These are phyloP conservation scores for Eimeria praecox DNA, from an alignment of 169 alveolate species.

Conservation along the genomic window DNA sequence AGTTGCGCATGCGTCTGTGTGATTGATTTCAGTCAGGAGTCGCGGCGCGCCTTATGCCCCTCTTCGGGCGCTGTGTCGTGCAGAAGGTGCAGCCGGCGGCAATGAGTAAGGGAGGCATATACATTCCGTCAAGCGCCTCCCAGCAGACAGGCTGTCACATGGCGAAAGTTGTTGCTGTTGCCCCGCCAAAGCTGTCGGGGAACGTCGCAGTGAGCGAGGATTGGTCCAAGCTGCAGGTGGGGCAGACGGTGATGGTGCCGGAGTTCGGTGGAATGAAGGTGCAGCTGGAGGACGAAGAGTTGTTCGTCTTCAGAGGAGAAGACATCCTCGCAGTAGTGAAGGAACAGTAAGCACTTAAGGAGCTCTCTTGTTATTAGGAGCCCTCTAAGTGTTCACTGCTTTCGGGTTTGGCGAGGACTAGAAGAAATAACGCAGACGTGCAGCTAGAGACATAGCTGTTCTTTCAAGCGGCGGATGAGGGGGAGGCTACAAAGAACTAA, in stretches of 20 bases:
- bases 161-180: constrained; percentile 86
- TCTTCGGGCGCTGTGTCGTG: constrained; percentile 91
- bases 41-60: constrained; percentile 90
- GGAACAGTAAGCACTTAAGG: neutral
- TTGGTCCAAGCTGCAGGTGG: constrained; percentile 85
- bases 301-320: constrained; percentile 90
- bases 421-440: neutral
- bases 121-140: constrained; percentile 91
- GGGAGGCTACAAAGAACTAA: neutral
- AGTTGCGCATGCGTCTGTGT: constrained; percentile 18
- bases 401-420: neutral
- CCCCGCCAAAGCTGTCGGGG: constrained; percentile 40
- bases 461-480: neutral
- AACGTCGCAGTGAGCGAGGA: constrained; percentile 33
- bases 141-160: constrained; percentile 84
- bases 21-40: constrained; percentile 60
- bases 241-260: constrained; percentile 93
- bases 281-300: constrained; percentile 91
- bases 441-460: neutral
- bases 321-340: constrained; percentile 90
- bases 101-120: constrained; percentile 90
- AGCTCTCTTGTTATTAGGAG: neutral
- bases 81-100: constrained; percentile 86
- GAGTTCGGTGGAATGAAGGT: constrained; percentile 94
- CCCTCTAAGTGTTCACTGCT: neutral